These are phyloP conservation scores for Talaromyces pinophilus DNA, from an alignment of 2,329 filamentous ascomycete genomes.

Conservation along the genomic window DNA sequence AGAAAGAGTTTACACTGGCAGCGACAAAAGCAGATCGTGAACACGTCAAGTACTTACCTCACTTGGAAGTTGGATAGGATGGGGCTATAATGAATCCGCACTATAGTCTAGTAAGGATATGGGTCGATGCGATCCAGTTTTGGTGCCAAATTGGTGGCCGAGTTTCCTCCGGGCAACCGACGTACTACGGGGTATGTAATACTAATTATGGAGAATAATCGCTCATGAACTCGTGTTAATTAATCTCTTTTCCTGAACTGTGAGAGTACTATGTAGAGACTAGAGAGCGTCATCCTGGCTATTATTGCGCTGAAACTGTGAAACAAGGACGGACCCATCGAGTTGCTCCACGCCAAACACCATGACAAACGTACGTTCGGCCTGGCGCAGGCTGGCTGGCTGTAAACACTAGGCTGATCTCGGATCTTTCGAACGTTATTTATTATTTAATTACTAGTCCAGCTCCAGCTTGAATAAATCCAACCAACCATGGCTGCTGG, in stretches of 20 bases:
- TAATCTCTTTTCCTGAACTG: neutral
- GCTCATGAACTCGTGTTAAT: neutral
- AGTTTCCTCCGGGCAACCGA: constrained; percentile 1
- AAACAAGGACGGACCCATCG: constrained; percentile 4
- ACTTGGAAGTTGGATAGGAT: neutral
- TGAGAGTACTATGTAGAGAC: too few species aligned
- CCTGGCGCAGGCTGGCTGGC: neutral
- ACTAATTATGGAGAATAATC: neutral
- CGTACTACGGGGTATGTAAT: neutral
- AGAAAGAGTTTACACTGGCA: neutral
- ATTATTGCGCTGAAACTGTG: neutral
- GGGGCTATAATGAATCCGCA: neutral
- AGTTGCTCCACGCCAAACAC: neutral
- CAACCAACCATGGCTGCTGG: constrained; percentile 6
- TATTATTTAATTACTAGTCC: neutral
- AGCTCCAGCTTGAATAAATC: constrained; percentile 1
- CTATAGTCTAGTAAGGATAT: constrained; percentile 1
- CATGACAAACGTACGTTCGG: neutral
- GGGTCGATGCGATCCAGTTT: neutral
- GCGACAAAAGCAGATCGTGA: neutral
- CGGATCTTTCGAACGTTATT: constrained; percentile 3
- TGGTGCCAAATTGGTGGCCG: neutral
- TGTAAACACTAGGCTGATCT: constrained; percentile 8
- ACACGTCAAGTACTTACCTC: neutral
- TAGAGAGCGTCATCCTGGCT: neutral